Evolutionary conservation across 331 rosid species (phyloP).

Genomic region (Dryas integrifolia): DNA sequence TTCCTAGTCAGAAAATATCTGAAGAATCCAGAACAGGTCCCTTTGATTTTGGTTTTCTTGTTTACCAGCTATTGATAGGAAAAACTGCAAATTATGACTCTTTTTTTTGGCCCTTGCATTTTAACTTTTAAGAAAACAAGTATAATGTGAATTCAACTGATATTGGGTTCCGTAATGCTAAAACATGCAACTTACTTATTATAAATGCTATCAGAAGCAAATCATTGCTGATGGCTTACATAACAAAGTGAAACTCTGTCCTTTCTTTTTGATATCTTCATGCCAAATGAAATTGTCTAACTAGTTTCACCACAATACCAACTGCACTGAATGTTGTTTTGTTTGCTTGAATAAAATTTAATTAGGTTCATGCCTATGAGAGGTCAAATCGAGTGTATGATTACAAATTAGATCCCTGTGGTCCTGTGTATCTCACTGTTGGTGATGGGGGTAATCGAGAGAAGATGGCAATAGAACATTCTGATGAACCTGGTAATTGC

Average conservation of each 20-base stretch:
- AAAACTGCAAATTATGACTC: neutral
- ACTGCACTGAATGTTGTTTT: conserved; percentile 7
- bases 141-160: neutral
- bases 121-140: neutral
- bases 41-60: neutral
- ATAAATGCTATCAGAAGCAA: neutral
- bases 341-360: conserved; percentile 19
- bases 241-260: neutral
- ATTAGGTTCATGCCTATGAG: conserved; percentile 88
- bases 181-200: neutral
- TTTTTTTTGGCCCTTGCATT: too few species aligned
- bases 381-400: conserved; percentile 78
- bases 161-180: neutral
- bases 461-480: conserved; percentile 60
- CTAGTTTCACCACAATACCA: neutral
- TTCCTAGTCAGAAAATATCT: neutral
- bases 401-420: conserved; percentile 71
- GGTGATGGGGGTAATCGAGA: conserved; percentile 91
- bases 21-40: neutral
- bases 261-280: neutral
- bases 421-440: conserved; percentile 69
- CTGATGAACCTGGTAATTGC: conserved; percentile 71
- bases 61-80: neutral
- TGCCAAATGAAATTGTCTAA: neutral
- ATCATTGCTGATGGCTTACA: neutral